phyloP scores from a whole-genome alignment of 495 filamentous ascomycete genomes.

The Daldinia grandis region DNA sequence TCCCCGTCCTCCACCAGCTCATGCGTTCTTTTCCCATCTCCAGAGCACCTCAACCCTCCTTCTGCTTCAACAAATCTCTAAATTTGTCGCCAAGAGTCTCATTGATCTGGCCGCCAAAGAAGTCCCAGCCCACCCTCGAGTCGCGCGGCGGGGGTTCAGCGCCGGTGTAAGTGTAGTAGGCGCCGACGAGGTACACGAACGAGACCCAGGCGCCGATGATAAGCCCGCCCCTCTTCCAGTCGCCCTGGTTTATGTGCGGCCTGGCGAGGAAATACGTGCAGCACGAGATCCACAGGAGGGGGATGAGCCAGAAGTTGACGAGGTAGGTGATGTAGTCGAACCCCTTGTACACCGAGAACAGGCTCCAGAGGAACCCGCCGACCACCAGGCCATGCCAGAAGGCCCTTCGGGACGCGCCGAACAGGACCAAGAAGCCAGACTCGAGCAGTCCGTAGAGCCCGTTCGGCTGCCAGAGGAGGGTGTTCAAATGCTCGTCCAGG shows the following conservation, averaged over 20 bases:
- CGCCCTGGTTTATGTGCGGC: not conserved
- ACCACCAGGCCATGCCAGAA: constrained; percentile 19
- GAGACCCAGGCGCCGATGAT: not conserved
- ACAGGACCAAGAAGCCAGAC: not conserved
- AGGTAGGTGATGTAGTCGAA: not conserved
- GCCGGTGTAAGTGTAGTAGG: not conserved
- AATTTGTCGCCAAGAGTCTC: not conserved
- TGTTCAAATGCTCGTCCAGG: constrained; percentile 30
- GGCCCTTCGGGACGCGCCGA: not conserved
- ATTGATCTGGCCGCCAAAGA: not conserved
- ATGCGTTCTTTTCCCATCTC: not conserved
- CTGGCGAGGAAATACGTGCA: not conserved
- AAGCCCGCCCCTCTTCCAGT: not conserved
- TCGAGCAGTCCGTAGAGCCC: not conserved
- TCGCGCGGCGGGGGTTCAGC: not conserved
- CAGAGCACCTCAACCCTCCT: not conserved
- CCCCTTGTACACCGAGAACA: not conserved
- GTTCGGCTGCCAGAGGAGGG: not conserved
- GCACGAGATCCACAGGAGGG: not conserved
- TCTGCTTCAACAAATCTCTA: not conserved
- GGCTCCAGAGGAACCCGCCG: not conserved
- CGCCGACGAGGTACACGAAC: not conserved
- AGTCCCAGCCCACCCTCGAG: not conserved
- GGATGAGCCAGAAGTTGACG: not conserved
- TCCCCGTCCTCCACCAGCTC: not conserved